Evolutionary conservation across 2,329 filamentous ascomycete genomes (phyloP).

Genomic region (Penicillium sp.): DNA sequence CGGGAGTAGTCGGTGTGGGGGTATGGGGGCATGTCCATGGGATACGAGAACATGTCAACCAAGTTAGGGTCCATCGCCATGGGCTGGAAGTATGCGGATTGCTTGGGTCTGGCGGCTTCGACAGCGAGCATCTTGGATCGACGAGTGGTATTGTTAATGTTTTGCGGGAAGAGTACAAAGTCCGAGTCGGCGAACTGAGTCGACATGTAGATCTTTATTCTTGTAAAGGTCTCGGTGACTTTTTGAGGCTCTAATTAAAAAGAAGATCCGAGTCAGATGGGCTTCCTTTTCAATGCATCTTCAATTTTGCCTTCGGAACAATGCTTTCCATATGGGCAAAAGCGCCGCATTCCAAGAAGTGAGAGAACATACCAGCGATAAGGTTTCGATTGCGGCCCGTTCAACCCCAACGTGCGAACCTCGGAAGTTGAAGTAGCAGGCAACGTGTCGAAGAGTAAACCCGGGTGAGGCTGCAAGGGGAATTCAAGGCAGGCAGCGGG

Average conservation of each 20-base stretch:
- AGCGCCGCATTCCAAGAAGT: constrained; percentile 1
- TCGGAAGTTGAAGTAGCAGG: constrained; percentile 18
- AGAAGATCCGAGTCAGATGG: neutral
- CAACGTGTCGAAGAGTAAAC: constrained; percentile 27
- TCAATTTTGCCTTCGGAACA: neutral
- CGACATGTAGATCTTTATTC: constrained; percentile 15
- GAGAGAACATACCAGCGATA: constrained; percentile 27
- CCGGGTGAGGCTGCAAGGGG: constrained; percentile 21
- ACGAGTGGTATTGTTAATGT: constrained; percentile 2
- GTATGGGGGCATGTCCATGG: constrained; percentile 33
- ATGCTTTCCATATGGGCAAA: constrained; percentile 4
- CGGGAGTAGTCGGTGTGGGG: constrained; percentile 29
- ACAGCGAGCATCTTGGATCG: constrained; percentile 41
- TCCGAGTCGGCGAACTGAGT: constrained; percentile 18
- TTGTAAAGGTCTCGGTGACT: neutral
- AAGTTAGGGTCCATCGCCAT: constrained; percentile 42
- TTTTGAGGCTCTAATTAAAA: neutral
- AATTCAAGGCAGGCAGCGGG: constrained; percentile 2
- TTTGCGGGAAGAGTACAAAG: constrained; percentile 23
- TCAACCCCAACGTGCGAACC: constrained; percentile 28
- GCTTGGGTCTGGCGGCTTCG: constrained; percentile 41
- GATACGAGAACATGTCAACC: constrained; percentile 40
- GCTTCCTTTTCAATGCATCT: neutral
- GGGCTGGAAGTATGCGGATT: constrained; percentile 39
- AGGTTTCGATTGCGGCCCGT: constrained; percentile 35